Evolutionary conservation across 129 eudicot species (phyloP), one percentile per base, ranked within the genome.

Genomic region (Artemisia tridentata): DNA sequence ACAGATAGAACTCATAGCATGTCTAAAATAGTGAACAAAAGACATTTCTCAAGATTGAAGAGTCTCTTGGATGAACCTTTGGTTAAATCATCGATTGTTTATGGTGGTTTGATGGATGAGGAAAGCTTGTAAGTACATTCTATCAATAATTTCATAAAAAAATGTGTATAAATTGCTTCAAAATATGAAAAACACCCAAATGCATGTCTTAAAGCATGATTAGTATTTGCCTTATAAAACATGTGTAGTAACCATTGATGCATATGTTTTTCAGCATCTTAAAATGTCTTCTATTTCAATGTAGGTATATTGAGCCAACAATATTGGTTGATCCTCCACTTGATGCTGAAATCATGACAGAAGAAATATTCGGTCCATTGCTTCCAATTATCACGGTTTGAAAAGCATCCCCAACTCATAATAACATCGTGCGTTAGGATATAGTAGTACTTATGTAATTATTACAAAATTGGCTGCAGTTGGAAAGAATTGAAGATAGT

Each of bases 331-430:
- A 91, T 86, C 96, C 97, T 54, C 96, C 97, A 1, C 86, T 88
- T 7, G 56, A 86, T 21, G 73, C 96, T 74, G 67, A 65, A 77
- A 88, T 91, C 64, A 91, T 91, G 97, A 78, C 81, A 0, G 96
- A 86, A 73, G 97, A 91, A 78, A 86, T 91, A 29, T 91, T 91
- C 64, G 97, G 97, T n/a, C 96, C 97, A 5, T 59, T 91, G 71
- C 96, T 91, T 67, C 97, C 97, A 0, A 63, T 91, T 18, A 88
- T 91, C 54, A 88, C 96, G 18, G 96, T 91, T 29, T 85, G 79
- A 16, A 73, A 21, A 8, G 18, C 9, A 18, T 58, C 49, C 16
- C 55, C 45, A 38, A 38, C 45, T 38, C 45, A 38, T 38, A 20
- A 63, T 23, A 27, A 23, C 3, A 14, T 12, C 3, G 15, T 27